A percentile compares a stretch with the other conserved stretches of the same genome.
Evolutionary conservation across 352 stramenopile genomes (phyloP).

Genomic region (Globisporangium viniferum): DNA sequence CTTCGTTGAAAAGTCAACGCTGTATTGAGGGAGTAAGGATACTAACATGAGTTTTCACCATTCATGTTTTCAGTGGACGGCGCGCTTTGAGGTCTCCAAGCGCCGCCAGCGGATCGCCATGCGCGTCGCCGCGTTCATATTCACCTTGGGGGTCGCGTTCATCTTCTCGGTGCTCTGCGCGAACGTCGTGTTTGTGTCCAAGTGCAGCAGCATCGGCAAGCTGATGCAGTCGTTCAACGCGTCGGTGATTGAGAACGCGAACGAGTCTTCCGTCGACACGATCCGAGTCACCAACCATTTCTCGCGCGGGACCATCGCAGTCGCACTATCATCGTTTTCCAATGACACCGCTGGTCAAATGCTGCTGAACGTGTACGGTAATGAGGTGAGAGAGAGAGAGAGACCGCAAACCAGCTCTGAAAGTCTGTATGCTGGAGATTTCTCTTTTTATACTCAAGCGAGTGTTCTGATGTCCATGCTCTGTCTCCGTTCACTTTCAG

Average conservation of each 20-base stretch:
- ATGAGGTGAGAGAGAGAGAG: conserved; percentile 25
- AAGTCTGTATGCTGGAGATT: not conserved
- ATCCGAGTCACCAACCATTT: conserved; percentile 45
- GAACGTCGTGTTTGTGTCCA: conserved; percentile 66
- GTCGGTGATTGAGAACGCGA: conserved; percentile 31
- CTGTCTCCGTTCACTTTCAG: not conserved
- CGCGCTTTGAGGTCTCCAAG: conserved; percentile 60
- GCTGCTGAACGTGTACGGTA: conserved; percentile 41
- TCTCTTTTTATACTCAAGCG: not conserved
- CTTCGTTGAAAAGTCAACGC: not conserved
- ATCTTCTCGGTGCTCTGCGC: conserved; percentile 53
- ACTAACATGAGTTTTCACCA: not conserved
- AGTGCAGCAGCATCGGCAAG: conserved; percentile 67
- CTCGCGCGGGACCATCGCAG: conserved; percentile 30
- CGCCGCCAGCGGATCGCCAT: conserved; percentile 61
- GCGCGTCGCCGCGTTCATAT: conserved; percentile 43
- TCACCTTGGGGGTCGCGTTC: conserved; percentile 46
- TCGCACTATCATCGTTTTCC: conserved; percentile 12
- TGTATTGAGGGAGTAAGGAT: not conserved
- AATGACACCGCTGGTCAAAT: conserved; percentile 26
- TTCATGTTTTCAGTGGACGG: conserved; percentile 35
- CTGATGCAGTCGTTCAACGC: conserved; percentile 36
- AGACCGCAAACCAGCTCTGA: not conserved
- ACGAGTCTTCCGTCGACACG: conserved; percentile 6
- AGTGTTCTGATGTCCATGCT: not conserved